Evolutionary conservation across 164 flowering plant species (phyloP).

Genomic region (Nymphaea colorata): DNA sequence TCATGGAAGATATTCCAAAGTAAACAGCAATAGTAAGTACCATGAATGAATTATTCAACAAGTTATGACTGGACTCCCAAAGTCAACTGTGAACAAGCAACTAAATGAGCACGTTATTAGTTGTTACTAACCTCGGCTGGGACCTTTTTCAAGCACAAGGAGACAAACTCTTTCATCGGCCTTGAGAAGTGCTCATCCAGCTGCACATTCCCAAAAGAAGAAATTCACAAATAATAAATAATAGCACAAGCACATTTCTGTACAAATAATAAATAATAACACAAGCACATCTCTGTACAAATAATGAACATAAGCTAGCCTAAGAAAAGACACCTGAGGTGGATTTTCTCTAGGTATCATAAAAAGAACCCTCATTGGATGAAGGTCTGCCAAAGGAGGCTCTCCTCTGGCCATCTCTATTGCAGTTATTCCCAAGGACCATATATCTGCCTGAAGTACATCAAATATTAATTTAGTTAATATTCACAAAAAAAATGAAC

Average conservation of each 20-base stretch:
- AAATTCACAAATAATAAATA: too few species aligned
- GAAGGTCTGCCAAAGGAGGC: conserved; percentile 97
- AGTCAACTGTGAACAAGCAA: too few species aligned
- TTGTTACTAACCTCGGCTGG: conserved; percentile 66
- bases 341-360: conserved; percentile 98
- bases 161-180: conserved; percentile 91
- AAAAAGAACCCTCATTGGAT: conserved; percentile 99
- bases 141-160: conserved; percentile 68
- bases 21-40: too few species aligned
- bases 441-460: conserved; percentile 86
- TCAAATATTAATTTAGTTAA: background rate
- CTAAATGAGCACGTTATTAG: too few species aligned
- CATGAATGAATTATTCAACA: too few species aligned
- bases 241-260: too few species aligned
- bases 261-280: too few species aligned
- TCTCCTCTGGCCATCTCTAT: conserved; percentile 99
- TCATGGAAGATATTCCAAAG: too few species aligned
- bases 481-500: too few species aligned
- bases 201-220: conserved; percentile 28
- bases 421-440: conserved; percentile 98
- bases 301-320: background rate
- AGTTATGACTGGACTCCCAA: too few species aligned
- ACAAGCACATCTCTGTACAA: too few species aligned
- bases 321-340: conserved; percentile 59
- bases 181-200: conserved; percentile 98